Evolutionary conservation across 148 eudicot genomes (phyloP).

Genomic region (Arctostaphylos glauca): DNA sequence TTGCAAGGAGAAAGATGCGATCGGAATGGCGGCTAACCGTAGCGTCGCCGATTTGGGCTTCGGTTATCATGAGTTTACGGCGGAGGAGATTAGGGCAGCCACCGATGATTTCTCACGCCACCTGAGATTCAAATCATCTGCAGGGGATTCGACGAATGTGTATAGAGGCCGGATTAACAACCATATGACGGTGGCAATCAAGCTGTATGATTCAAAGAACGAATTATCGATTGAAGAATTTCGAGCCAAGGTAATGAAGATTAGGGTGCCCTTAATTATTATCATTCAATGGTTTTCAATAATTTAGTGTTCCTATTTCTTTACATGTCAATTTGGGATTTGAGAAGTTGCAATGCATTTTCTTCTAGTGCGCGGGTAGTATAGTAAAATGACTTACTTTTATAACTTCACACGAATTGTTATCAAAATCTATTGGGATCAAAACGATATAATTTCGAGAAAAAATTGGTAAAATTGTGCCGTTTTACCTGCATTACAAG

Average conservation of each 20-base stretch:
- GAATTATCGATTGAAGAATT: conserved; percentile 39
- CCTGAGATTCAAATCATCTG: conserved; percentile 47
- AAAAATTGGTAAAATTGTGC: too few species aligned
- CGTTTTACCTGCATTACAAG: too few species aligned
- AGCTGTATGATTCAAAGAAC: conserved; percentile 31
- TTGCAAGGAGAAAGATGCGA: conserved; percentile 75
- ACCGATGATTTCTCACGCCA: conserved; percentile 52
- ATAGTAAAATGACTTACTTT: too few species aligned
- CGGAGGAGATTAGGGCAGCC: conserved; percentile 56
- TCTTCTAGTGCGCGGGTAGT: too few species aligned
- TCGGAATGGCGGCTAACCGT: conserved; percentile 50
- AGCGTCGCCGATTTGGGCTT: conserved; percentile 29
- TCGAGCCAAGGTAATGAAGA: conserved; percentile 43
- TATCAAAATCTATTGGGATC: too few species aligned
- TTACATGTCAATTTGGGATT: too few species aligned
- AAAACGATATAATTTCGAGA: too few species aligned
- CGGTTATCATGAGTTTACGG: conserved; percentile 48
- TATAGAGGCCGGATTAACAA: conserved; percentile 63
- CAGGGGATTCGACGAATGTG: conserved; percentile 41
- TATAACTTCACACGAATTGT: too few species aligned
- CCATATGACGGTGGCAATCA: conserved; percentile 47
- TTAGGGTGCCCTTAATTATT: neutral
- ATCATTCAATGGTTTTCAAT: neutral
- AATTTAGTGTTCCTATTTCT: neutral
- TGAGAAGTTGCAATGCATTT: too few species aligned